Conservation (phyloP, 371 early-diverging fungal species). For the Mortierella sp. region DNA sequence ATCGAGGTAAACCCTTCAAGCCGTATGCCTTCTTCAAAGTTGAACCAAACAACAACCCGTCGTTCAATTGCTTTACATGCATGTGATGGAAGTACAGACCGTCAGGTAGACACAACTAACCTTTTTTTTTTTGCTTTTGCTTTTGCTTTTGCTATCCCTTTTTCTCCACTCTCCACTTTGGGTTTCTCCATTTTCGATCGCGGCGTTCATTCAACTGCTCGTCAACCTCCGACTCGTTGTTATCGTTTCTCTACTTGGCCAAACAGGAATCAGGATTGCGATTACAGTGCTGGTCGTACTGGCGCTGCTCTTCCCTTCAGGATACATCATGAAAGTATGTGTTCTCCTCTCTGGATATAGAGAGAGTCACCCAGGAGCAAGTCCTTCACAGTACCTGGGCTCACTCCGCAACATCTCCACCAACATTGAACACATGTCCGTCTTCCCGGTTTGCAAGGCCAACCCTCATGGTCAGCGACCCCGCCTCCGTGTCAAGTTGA, state of each 20-base stretch:
- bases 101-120: background rate
- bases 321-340: conserved; percentile 67
- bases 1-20: conserved; percentile 36
- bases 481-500: conserved; percentile 1
- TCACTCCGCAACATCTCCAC: conserved; percentile 32
- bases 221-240: background rate
- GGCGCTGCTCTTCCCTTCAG: conserved; percentile 53
- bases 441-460: conserved; percentile 48
- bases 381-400: conserved; percentile 21
- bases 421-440: conserved; percentile 37
- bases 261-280: conserved; percentile 49
- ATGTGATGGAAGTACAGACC: background rate
- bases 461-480: conserved; percentile 9
- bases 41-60: background rate
- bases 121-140: background rate
- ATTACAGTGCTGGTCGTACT: conserved; percentile 58
- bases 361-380: conserved; percentile 36
- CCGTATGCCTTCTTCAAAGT: background rate
- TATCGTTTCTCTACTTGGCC: background rate
- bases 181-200: no score
- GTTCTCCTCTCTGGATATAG: conserved; percentile 62
- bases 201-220: background rate
- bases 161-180: background rate
- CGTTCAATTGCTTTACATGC: background rate
- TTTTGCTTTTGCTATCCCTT: background rate